These are phyloP conservation scores for Ascochyta lentis DNA, from an alignment of 2,329 filamentous ascomycete genomes.

Conservation along the genomic window DNA sequence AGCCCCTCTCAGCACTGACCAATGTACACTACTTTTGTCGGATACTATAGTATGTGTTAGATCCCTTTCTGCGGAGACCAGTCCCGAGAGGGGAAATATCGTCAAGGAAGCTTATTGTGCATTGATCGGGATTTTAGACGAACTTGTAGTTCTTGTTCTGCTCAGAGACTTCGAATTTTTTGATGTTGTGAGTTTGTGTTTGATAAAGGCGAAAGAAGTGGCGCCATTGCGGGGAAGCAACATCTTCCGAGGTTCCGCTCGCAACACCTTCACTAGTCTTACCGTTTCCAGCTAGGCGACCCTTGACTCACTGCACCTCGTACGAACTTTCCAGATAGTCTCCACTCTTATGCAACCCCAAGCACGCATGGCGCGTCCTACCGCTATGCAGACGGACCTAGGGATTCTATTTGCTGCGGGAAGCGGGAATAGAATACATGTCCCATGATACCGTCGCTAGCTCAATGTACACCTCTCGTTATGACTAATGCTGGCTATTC, in stretches of 20 bases:
- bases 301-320: constrained; percentile 10
- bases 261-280: constrained; percentile 8
- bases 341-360: constrained; percentile 4
- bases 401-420: neutral
- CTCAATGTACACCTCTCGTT: neutral
- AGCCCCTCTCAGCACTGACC: no score
- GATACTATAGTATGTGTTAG: no score
- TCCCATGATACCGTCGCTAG: neutral
- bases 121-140: neutral
- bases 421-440: constrained; percentile 1
- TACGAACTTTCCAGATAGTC: constrained; percentile 3
- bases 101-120: neutral
- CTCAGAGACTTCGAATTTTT: neutral
- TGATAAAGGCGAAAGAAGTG: neutral
- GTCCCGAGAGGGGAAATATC: neutral
- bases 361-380: neutral
- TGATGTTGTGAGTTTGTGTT: neutral
- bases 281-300: neutral
- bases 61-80: neutral
- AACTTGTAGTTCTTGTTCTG: neutral
- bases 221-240: constrained; percentile 7
- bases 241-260: constrained; percentile 8
- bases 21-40: no score
- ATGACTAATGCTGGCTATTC: constrained; percentile 6
- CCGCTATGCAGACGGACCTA: neutral